A percentile compares a stretch with the other conserved stretches of the same genome.
Conservation (phyloP, 2,329 filamentous ascomycete genomes). For the Taxawa tesnikishii region DNA sequence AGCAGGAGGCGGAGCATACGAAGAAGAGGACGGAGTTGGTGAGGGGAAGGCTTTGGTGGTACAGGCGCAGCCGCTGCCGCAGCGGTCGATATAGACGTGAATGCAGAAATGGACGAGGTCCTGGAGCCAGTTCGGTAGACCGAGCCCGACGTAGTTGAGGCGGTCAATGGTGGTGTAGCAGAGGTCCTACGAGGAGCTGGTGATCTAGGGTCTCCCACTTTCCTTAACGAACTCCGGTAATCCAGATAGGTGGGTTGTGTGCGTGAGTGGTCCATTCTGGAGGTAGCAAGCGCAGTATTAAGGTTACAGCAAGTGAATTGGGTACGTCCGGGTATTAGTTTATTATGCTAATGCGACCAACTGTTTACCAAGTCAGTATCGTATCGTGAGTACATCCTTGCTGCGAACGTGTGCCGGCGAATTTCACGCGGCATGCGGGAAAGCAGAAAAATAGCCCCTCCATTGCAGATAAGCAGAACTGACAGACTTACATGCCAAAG, state of each 20-base stretch:
- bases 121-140: too few species aligned
- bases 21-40: not conserved
- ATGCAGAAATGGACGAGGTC: too few species aligned
- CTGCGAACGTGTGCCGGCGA: not conserved
- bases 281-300: not conserved
- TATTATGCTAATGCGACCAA: not conserved
- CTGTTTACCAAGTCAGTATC: not conserved
- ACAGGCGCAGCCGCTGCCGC: not conserved
- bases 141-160: too few species aligned
- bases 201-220: too few species aligned
- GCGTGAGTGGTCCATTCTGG: constrained; percentile 1
- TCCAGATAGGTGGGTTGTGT: constrained; percentile 6
- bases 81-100: too few species aligned
- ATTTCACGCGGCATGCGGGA: not conserved
- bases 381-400: not conserved
- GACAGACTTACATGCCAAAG: not conserved
- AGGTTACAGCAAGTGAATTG: not conserved
- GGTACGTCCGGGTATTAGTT: not conserved
- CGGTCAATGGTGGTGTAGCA: too few species aligned
- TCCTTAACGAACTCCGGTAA: too few species aligned
- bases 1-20: constrained; percentile 1
- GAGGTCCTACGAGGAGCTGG: too few species aligned
- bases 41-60: not conserved
- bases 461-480: not conserved
- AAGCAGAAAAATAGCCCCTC: not conserved